Evolutionary conservation across 495 filamentous ascomycete species (phyloP).

Genomic region (Hypoxylon subgilvum): DNA sequence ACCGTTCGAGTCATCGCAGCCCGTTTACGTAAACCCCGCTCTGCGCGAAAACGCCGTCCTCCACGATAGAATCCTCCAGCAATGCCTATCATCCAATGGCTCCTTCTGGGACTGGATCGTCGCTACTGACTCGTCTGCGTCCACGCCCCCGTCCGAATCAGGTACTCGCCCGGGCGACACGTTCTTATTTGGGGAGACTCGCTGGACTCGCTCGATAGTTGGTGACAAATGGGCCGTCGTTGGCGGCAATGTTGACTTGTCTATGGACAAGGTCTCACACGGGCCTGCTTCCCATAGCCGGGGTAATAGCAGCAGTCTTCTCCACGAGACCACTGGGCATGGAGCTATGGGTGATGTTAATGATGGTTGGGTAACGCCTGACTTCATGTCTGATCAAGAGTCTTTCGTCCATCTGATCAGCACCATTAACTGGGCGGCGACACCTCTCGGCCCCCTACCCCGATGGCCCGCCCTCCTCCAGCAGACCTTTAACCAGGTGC

Average conservation of each 20-base stretch:
- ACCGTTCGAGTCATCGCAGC: slow-evolving; percentile 55
- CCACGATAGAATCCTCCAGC: slow-evolving; percentile 12
- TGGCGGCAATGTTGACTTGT: slow-evolving; percentile 7
- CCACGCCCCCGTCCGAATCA: neutral
- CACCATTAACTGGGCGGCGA: slow-evolving; percentile 68
- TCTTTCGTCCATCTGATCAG: slow-evolving; percentile 69
- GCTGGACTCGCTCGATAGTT: slow-evolving; percentile 24
- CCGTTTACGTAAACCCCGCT: slow-evolving; percentile 63
- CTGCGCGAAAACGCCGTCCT: slow-evolving; percentile 49
- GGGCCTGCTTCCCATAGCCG: neutral
- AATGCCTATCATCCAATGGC: slow-evolving; percentile 11
- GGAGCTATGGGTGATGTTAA: slow-evolving; percentile 48
- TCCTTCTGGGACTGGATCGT: slow-evolving; percentile 30
- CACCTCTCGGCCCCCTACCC: slow-evolving; percentile 69
- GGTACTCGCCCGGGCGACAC: neutral
- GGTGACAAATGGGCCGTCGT: slow-evolving; percentile 20
- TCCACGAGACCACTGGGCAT: slow-evolving; percentile 40
- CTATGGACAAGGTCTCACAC: neutral
- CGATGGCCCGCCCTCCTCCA: slow-evolving; percentile 66
- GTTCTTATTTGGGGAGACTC: slow-evolving; percentile 14
- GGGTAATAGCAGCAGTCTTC: slow-evolving; percentile 4
- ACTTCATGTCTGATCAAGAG: slow-evolving; percentile 60
- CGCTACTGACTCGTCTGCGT: neutral
- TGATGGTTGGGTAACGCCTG: slow-evolving; percentile 69
- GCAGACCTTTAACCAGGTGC: slow-evolving; percentile 69